These are phyloP conservation scores for Xylaria telfairii DNA, from an alignment of 495 filamentous ascomycete species.

Conservation along the genomic window DNA sequence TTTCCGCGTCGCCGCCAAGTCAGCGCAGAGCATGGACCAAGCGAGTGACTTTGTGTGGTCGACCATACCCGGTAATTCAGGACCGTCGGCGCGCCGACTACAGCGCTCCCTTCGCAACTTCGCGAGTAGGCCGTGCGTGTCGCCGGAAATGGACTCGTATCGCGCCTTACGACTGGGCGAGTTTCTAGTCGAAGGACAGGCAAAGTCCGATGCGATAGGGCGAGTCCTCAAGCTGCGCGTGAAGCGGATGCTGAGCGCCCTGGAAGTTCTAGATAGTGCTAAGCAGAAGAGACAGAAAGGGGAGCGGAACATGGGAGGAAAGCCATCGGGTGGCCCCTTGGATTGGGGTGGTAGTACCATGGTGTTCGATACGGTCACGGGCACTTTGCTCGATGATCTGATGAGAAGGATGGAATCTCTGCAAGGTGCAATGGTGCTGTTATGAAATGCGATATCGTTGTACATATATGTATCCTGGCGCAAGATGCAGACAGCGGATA, in stretches of 20 bases:
- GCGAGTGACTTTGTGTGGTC: background rate
- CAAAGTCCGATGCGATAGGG: conserved; percentile 11
- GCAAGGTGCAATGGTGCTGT: no score
- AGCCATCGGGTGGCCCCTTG: background rate
- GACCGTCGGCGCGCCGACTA: background rate
- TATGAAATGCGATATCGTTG: no score
- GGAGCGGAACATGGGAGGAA: no score
- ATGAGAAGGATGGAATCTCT: no score
- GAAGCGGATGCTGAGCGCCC: conserved; percentile 2
- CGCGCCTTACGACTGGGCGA: conserved; percentile 1
- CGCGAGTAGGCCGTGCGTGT: background rate
- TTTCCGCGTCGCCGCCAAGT: conserved; percentile 13
- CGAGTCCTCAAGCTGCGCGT: conserved; percentile 12
- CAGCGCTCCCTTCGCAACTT: conserved; percentile 19
- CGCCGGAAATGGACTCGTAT: background rate
- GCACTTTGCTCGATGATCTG: no score
- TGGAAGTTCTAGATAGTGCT: background rate
- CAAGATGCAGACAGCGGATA: no score
- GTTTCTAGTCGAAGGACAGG: conserved; percentile 3
- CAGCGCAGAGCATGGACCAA: background rate
- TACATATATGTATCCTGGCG: no score
- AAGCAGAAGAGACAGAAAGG: background rate
- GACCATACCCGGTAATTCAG: background rate
- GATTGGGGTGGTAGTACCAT: conserved; percentile 1
- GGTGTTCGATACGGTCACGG: no score